Percentiles rank a stretch among this genome's conserved stretches.
Evolutionary conservation across 805 yeast species (phyloP).

Genomic region (Schizosaccharomyces octosporus): DNA sequence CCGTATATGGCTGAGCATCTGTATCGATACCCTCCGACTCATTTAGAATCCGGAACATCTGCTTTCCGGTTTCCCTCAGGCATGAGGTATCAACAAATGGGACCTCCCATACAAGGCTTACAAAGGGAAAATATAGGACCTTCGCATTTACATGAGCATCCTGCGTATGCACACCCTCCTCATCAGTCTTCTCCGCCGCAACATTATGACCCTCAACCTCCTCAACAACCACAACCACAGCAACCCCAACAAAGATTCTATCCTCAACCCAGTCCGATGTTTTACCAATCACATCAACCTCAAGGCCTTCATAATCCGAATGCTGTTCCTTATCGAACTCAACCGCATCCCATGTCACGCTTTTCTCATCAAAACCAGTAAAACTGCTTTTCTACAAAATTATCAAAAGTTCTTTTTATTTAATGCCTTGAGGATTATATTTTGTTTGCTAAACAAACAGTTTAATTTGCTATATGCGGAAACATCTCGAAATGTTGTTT

Average conservation of each 20-base stretch:
- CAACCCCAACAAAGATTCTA: neutral
- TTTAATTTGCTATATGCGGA: too few species aligned
- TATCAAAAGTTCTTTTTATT: neutral
- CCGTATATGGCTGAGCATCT: neutral
- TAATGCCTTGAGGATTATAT: neutral
- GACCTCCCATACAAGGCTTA: neutral
- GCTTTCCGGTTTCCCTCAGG: neutral
- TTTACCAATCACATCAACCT: neutral
- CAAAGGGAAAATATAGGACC: neutral
- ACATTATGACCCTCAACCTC: neutral
- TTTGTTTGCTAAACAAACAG: too few species aligned
- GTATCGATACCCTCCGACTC: constrained; percentile 1
- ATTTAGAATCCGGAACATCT: neutral
- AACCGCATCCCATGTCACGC: neutral
- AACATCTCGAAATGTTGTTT: too few species aligned
- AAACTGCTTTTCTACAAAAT: neutral
- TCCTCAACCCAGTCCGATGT: neutral
- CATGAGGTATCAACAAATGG: neutral
- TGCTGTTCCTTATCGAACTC: neutral
- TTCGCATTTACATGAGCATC: neutral
- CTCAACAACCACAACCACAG: neutral
- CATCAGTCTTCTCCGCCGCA: neutral
- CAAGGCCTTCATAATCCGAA: neutral
- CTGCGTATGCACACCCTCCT: neutral
- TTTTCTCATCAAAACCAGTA: neutral